Conservation (phyloP, 1,284 basidiomycete genomes). For the Termitomyces sp. region DNA sequence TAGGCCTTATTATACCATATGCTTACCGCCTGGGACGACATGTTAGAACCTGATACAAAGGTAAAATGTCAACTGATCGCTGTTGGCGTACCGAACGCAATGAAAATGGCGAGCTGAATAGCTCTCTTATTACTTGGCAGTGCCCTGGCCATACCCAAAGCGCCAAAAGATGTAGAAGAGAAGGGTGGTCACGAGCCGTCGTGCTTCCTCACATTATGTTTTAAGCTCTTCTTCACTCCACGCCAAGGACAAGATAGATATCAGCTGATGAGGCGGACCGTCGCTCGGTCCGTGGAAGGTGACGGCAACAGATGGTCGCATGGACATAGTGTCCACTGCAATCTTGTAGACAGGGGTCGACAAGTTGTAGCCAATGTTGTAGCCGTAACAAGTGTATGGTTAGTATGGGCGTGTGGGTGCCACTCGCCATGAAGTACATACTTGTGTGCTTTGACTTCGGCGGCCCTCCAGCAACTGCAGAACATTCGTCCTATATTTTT, state of each 20-base stretch:
- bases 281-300: slow-evolving; percentile 11
- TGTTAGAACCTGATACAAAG: slow-evolving; percentile 7
- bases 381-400: background rate
- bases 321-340: background rate
- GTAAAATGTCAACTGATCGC: slow-evolving; percentile 27
- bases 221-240: slow-evolving; percentile 13
- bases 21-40: slow-evolving; percentile 23
- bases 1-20: background rate
- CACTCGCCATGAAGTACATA: background rate
- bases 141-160: slow-evolving; percentile 24
- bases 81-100: slow-evolving; percentile 38
- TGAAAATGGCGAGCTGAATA: slow-evolving; percentile 57
- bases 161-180: slow-evolving; percentile 17
- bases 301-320: slow-evolving; percentile 4
- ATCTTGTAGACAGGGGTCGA: background rate
- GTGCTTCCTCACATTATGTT: slow-evolving; percentile 7
- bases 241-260: slow-evolving; percentile 7
- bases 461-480: background rate
- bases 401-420: background rate
- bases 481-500: background rate
- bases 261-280: slow-evolving; percentile 19
- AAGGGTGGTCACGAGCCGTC: slow-evolving; percentile 5
- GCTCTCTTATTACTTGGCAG: slow-evolving; percentile 56
- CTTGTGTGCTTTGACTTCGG: slow-evolving; percentile 1
- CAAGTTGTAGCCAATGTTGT: no score